Evolutionary conservation across 2,329 filamentous ascomycete species (phyloP).

Genomic region (Monilinia polystroma): DNA sequence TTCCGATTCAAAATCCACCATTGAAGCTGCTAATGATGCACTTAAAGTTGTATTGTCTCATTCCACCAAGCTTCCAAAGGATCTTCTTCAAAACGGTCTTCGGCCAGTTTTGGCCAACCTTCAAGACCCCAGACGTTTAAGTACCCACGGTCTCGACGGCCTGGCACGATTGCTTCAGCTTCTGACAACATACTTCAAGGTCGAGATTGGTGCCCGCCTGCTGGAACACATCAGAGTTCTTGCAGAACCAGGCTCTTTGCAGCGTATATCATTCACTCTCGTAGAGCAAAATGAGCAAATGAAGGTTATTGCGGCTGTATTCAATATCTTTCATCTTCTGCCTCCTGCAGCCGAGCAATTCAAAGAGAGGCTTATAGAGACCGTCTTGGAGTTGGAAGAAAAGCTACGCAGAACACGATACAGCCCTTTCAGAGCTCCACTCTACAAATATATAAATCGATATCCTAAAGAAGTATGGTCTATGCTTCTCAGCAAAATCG

Average conservation of each 20-base stretch:
- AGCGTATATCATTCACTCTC: conserved; percentile 90
- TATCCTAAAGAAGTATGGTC: conserved; percentile 87
- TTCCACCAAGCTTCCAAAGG: conserved; percentile 90
- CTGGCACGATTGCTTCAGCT: conserved; percentile 85
- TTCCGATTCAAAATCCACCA: conserved; percentile 86
- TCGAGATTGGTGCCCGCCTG: conserved; percentile 91
- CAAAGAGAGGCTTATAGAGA: conserved; percentile 84
- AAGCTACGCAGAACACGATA: conserved; percentile 81
- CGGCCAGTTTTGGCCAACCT: conserved; percentile 95
- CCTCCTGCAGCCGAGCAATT: conserved; percentile 87
- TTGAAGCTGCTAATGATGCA: conserved; percentile 89
- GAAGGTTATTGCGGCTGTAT: conserved; percentile 91
- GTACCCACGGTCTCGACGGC: conserved; percentile 85
- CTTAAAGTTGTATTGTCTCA: conserved; percentile 83
- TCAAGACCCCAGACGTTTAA: conserved; percentile 88
- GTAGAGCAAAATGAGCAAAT: conserved; percentile 91
- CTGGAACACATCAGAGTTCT: conserved; percentile 92
- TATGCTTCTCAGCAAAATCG: conserved; percentile 74
- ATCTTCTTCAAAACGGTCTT: conserved; percentile 89
- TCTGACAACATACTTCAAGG: conserved; percentile 97
- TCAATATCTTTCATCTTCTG: conserved; percentile 96
- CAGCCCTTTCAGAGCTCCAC: conserved; percentile 85
- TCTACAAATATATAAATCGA: conserved; percentile 90
- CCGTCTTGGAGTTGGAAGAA: conserved; percentile 84
- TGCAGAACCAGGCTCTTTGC: conserved; percentile 74